Evolutionary conservation across 305 asterid species (phyloP).

Genomic region (Fraxinus latifolia): DNA sequence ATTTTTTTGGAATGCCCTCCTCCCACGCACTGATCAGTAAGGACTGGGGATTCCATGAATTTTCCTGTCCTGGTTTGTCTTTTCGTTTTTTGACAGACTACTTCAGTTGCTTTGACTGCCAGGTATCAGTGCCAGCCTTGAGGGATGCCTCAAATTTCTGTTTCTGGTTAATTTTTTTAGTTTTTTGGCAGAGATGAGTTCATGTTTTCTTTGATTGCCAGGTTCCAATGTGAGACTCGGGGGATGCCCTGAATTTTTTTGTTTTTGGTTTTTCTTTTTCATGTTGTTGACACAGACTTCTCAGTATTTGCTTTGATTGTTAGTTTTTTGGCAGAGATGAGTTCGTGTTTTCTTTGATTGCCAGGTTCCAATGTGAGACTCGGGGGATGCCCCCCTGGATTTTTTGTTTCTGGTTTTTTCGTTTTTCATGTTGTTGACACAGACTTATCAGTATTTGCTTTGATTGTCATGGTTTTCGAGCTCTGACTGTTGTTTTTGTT

Average conservation of each 20-base stretch:
- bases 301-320: background rate
- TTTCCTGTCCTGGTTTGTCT: background rate
- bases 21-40: background rate
- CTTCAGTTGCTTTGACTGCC: background rate
- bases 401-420: background rate
- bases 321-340: background rate
- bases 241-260: background rate
- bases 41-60: background rate
- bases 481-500: background rate
- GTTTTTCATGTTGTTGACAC: background rate
- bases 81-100: background rate
- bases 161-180: background rate
- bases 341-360: background rate
- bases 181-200: background rate
- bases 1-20: background rate
- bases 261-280: background rate
- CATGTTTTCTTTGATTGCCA: background rate
- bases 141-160: background rate
- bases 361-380: background rate
- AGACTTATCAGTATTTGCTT: background rate
- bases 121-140: background rate
- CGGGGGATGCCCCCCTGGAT: background rate
- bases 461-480: background rate
- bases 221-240: background rate
- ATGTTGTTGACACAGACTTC: background rate